These are phyloP conservation scores for Margaritispora aquatica DNA, from an alignment of 495 filamentous ascomycete genomes.

Conservation along the genomic window DNA sequence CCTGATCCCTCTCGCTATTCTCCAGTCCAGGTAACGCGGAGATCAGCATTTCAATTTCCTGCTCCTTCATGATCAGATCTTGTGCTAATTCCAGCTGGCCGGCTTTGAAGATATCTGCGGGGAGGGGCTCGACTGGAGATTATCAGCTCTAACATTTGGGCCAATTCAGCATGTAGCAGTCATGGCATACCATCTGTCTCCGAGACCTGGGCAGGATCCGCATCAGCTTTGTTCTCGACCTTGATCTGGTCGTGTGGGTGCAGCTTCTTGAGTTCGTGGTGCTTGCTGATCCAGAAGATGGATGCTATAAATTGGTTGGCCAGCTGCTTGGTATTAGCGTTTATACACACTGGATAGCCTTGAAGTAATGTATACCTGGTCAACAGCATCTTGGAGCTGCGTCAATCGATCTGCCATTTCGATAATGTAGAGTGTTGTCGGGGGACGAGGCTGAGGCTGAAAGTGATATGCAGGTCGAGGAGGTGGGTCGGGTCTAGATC, in stretches of 20 bases:
- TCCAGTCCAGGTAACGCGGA: constrained; percentile 79
- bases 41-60: constrained; percentile 90
- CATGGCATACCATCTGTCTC: constrained; percentile 34
- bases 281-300: constrained; percentile 73
- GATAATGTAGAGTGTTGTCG: constrained; percentile 1
- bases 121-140: constrained; percentile 48
- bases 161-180: background rate
- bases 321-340: constrained; percentile 47
- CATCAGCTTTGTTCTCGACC: constrained; percentile 45
- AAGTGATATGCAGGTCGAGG: background rate
- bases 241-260: constrained; percentile 50
- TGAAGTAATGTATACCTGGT: constrained; percentile 57
- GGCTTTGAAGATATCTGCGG: constrained; percentile 58
- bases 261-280: constrained; percentile 70
- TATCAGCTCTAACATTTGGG: constrained; percentile 2
- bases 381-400: constrained; percentile 90
- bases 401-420: constrained; percentile 86
- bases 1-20: constrained; percentile 77
- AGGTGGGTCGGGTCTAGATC: background rate
- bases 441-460: constrained; percentile 11
- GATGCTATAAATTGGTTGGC: constrained; percentile 84
- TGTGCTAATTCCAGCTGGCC: constrained; percentile 76
- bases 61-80: constrained; percentile 83
- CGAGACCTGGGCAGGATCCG: constrained; percentile 10
- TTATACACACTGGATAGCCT: background rate